phyloP scores from a whole-genome alignment of 2,329 filamentous ascomycete genomes.

The Alternaria sp. region DNA sequence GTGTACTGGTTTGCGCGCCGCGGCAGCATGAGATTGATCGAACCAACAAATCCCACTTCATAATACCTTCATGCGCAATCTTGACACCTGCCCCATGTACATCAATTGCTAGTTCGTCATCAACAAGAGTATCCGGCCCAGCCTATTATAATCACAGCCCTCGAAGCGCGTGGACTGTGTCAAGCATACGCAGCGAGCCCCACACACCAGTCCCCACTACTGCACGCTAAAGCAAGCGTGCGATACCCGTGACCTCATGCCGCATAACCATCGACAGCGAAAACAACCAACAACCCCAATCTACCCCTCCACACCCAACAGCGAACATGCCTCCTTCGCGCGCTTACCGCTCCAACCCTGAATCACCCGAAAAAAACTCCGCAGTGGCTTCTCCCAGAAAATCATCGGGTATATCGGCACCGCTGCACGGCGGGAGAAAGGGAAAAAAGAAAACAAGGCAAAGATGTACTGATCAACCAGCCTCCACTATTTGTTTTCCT shows the following conservation, averaged over 20 bases:
- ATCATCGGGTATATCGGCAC: constrained; percentile 6
- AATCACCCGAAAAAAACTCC: constrained; percentile 2
- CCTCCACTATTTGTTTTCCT: not conserved
- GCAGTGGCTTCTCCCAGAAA: not conserved
- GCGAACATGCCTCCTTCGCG: constrained; percentile 15
- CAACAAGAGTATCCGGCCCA: not conserved
- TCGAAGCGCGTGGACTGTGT: constrained; percentile 8
- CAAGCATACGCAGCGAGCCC: constrained; percentile 11
- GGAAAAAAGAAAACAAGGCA: not conserved
- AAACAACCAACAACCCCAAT: constrained; percentile 3
- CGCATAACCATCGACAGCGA: constrained; percentile 16
- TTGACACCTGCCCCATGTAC: constrained; percentile 3
- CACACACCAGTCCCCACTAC: constrained; percentile 18
- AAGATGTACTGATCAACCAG: constrained; percentile 1
- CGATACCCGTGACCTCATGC: constrained; percentile 22
- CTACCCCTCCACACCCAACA: constrained; percentile 16
- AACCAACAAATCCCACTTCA: constrained; percentile 14
- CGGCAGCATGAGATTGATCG: constrained; percentile 18
- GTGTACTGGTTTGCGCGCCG: constrained; percentile 15
- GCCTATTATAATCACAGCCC: not conserved
- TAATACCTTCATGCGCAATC: constrained; percentile 11
- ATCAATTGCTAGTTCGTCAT: constrained; percentile 7
- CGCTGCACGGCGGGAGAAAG: not conserved
- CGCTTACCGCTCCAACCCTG: constrained; percentile 20
- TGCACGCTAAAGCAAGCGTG: constrained; percentile 19